These are phyloP conservation scores for Aspergillus tanneri DNA, from an alignment of 2,329 filamentous ascomycete species.

Conservation along the genomic window DNA sequence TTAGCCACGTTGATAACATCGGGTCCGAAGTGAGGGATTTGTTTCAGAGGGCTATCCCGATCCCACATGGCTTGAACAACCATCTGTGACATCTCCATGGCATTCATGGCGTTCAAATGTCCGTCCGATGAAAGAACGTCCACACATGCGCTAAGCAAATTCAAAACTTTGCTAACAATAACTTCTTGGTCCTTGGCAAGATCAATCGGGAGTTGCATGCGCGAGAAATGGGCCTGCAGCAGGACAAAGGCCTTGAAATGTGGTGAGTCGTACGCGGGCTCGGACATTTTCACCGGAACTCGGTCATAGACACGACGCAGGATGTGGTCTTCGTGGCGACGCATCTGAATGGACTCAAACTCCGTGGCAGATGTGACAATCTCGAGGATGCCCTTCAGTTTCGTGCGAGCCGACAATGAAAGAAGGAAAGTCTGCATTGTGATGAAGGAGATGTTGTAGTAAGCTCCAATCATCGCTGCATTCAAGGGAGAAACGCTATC, in stretches of 20 bases:
- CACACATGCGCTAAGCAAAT: slow-evolving; percentile 85
- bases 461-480: slow-evolving; percentile 95
- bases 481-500: slow-evolving; percentile 87
- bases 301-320: slow-evolving; percentile 91
- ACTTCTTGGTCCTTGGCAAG: slow-evolving; percentile 93
- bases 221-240: slow-evolving; percentile 92
- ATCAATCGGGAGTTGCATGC: slow-evolving; percentile 95
- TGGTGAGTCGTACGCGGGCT: slow-evolving; percentile 83
- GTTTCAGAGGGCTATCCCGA: slow-evolving; percentile 91
- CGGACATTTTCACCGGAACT: slow-evolving; percentile 90
- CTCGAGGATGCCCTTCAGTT: slow-evolving; percentile 94
- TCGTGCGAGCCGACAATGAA: slow-evolving; percentile 82
- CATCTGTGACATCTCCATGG: slow-evolving; percentile 99
- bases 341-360: slow-evolving; percentile 91
- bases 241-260: slow-evolving; percentile 99
- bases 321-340: slow-evolving; percentile 84
- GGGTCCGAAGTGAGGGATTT: slow-evolving; percentile 90
- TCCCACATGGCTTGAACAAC: slow-evolving; percentile 99
- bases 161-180: slow-evolving; percentile 79
- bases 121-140: slow-evolving; percentile 95
- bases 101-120: slow-evolving; percentile 93
- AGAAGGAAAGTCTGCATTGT: slow-evolving; percentile 99
- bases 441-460: slow-evolving; percentile 99
- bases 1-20: slow-evolving; percentile 80
- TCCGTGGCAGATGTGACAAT: slow-evolving; percentile 96